Base-by-base conservation (phyloP, 768 basidiomycete genomes). In the Trametes gibbosa region DNA sequence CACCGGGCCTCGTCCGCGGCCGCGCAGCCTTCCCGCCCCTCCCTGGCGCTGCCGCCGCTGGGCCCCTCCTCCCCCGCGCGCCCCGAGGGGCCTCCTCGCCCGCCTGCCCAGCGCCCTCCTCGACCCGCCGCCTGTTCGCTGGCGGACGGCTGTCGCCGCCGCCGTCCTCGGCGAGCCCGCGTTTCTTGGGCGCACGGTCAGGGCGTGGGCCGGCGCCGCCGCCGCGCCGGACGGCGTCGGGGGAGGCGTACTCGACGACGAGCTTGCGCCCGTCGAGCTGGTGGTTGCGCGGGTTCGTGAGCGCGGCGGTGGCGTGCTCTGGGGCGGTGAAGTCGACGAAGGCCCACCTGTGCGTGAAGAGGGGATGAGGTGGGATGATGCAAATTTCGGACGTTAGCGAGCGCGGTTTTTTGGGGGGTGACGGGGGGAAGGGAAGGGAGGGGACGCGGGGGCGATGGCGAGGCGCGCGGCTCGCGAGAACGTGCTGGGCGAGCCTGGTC, bases 321-420 rank as follows among this genome's bases (percentile, higher is more conserved):
- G 80, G 79, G 21, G 81, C 82, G 50, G 83, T 81, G 71, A 98
- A 99, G 72, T 99, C 97, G 54, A 96, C 82, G 69, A 98, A 98
- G 0, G 91, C 94, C 76, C 92, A 98, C 16, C 96, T 98, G 69
- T 6, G 27, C 1, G 47, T 13, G 45, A 32, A 37, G 35, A n/a
- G n/a, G n/a, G n/a, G n/a, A n/a, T n/a, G n/a, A n/a, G n/a, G n/a
- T n/a, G n/a, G n/a, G n/a, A n/a, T n/a, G n/a, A n/a, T 51, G 34
- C 32, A 47, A 41, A 35, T 53, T 37, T 23, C n/a, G n/a, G 41
- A 24, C 25, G 17, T 50, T 55, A 50, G 49, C 51, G 6, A 24
- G 14, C 17, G 14, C 17, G 35, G 5, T 12, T 16, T 48, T 16
- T 14, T 45, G 25, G 23, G 39, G 19, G 14, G 16, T 39, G 16